Base-by-base conservation (phyloP, 371 early-diverging fungal genomes). In the Apophysomyces sp. region DNA sequence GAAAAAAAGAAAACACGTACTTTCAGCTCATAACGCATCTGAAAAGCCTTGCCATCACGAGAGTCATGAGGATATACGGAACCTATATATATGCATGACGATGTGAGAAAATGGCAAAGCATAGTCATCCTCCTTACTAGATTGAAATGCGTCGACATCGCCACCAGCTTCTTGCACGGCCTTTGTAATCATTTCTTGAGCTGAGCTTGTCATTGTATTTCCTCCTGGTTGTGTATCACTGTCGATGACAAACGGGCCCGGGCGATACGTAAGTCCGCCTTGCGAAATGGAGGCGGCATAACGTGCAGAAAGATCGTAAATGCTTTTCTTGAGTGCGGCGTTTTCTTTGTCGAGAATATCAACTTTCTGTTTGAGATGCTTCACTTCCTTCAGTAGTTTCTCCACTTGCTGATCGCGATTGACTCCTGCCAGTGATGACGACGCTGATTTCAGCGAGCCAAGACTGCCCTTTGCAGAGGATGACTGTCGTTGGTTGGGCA, bases 331-430 rank as follows among this genome's bases (percentile, higher is more conserved):
- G 30, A 94, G 74, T 1, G 89, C 86, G 39, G 73, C 82, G 72
- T 93, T 94, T 67, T 94, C 95, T 63, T 90, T 90, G 61, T 93
- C 93, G 27, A 94, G 73, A 6, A 83, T 62, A 63, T 91, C 93
- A 9, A 92, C 87, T 65, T 88, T 89, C 62, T 85, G 87, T 71
- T 91, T 92, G 27, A 93, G 80, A n/a, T 82, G 69, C 57, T 89
- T 88, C 18, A 83, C 81, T 71, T 92, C 94, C 57, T 88, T 89
- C 8, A 86, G 51, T 15, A 87, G 73, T 52, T 87, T 87, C 41
- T 88, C 87, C 18, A 85, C 68, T 66, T 81, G 81, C 52, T 80
- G 80, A 68, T 80, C 80, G 6, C 80, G 69, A 63, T 76, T 72
- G 51, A 58, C 65, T 21, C 58, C 57, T 27, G 68, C 65, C 5